Evolutionary conservation across 306 rosid species (phyloP).

Genomic region (Cucurbita pepo): DNA sequence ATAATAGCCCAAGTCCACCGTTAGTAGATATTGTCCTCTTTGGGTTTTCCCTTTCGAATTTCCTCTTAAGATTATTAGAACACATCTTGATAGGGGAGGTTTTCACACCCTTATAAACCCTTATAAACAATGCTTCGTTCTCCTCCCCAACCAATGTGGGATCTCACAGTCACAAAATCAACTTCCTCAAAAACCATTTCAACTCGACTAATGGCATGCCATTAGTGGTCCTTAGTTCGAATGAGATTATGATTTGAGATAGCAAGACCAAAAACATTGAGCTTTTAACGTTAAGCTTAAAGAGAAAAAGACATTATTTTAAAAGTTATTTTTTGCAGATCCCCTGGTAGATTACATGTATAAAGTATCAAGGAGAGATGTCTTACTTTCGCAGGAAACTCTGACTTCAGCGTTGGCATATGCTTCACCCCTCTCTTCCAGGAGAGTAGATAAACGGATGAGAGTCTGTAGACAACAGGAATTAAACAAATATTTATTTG

Average conservation of each 20-base stretch:
- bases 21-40: no score
- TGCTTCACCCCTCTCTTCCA: conserved; percentile 59
- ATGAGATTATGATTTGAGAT: not conserved
- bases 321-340: not conserved
- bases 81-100: no score
- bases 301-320: not conserved
- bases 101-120: no score
- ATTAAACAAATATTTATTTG: not conserved
- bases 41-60: no score
- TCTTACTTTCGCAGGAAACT: conserved; percentile 63
- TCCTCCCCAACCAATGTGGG: no score
- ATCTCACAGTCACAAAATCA: no score
- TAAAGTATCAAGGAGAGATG: not conserved
- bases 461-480: conserved; percentile 40
- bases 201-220: not conserved
- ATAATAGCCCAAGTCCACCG: no score
- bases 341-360: not conserved
- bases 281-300: not conserved
- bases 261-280: not conserved
- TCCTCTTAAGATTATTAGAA: no score
- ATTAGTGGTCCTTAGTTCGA: not conserved
- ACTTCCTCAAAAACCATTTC: no score
- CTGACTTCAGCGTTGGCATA: conserved; percentile 69
- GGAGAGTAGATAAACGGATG: conserved; percentile 51
- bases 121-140: no score